Percentiles rank a stretch among this genome's conserved stretches.
phyloP scores from a whole-genome alignment of 768 basidiomycete genomes.

The Leccinum imitatum region DNA sequence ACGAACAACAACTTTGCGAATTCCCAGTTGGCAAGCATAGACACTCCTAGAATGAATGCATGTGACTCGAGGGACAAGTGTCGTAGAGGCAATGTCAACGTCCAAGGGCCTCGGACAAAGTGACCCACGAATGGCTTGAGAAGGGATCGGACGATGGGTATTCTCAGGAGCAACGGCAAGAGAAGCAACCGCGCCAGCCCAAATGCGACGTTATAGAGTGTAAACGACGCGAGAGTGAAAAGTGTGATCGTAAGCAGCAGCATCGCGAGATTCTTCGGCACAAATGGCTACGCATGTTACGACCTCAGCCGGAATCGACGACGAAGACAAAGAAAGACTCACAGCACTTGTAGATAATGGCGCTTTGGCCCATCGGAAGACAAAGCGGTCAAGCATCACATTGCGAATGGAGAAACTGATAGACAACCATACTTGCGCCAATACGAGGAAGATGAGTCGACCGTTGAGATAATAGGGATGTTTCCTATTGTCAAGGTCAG shows the following conservation, averaged over 20 bases:
- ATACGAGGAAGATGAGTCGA: conserved; percentile 56
- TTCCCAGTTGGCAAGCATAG: conserved; percentile 63
- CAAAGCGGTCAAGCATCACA: conserved; percentile 62
- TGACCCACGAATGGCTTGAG: conserved; percentile 65
- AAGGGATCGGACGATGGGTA: conserved; percentile 51
- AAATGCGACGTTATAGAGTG: conserved; percentile 44
- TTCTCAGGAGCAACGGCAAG: conserved; percentile 51
- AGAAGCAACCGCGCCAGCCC: conserved; percentile 42
- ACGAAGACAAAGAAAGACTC: conserved; percentile 2
- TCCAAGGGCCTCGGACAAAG: conserved; percentile 59
- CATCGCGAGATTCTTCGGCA: conserved; percentile 18
- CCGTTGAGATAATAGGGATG: conserved; percentile 76
- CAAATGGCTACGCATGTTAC: conserved; percentile 18
- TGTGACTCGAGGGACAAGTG: conserved; percentile 46
- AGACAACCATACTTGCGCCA: conserved; percentile 52
- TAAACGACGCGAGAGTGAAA: conserved; percentile 40
- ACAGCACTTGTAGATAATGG: conserved; percentile 19
- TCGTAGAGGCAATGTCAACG: conserved; percentile 47
- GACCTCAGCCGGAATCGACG: neutral
- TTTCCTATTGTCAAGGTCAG: conserved; percentile 44
- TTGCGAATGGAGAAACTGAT: conserved; percentile 52
- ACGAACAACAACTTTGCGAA: conserved; percentile 61
- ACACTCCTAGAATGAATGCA: conserved; percentile 50
- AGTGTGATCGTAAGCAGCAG: conserved; percentile 40
- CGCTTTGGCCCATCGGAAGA: conserved; percentile 41